Base-by-base conservation (phyloP, 257 asterid genomes). In the Plantago elongata region DNA sequence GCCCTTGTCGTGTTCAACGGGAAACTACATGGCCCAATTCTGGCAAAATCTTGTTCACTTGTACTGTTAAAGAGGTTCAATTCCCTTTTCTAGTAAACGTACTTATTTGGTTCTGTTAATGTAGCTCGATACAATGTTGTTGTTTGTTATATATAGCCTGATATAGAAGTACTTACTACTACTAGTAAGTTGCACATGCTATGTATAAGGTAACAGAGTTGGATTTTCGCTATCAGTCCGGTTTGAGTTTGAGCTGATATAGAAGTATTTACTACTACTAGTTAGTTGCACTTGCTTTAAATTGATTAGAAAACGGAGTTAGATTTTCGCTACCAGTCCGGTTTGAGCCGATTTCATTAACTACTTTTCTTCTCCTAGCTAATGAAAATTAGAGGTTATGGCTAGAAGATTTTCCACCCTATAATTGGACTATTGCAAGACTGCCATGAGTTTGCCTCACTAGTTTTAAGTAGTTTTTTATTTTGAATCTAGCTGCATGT, bases 21-120 rank as follows among this genome's bases (percentile, higher is more conserved):
- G 27, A 22, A n/a, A n/a, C n/a, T n/a, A n/a, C n/a, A n/a, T n/a
- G n/a, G 44, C 55, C 5, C 51, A 72, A 68, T 62, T 45, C 69
- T 59, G 86, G 77, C 48, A 45, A 86, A 64, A 57, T 71, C 42
- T 17, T 72, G 68, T 76, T 80, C 74, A 62, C 54, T 60, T 81
- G 87, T 77, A 65, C 67, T 11, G 51, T 81, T 0, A 74, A 78
- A 62, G 79, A 76, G 90, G 90, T 80, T 22, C 4, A 13, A 2
- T 3, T 14, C 45, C 38, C 45, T 18, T 63, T n/a, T n/a, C 49
- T 49, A 18, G 47, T 51, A 45, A 22, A 22, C 2, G 27, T 22
- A 22, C 2, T 22, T 22, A 22, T 22, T 22, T 22, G 27, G 27
- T 22, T 22, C 2, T 22, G 27, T 22, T n/a, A n/a, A n/a, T n/a